Conservation (phyloP, 2,329 filamentous ascomycete genomes). For the Alternaria sp. region DNA sequence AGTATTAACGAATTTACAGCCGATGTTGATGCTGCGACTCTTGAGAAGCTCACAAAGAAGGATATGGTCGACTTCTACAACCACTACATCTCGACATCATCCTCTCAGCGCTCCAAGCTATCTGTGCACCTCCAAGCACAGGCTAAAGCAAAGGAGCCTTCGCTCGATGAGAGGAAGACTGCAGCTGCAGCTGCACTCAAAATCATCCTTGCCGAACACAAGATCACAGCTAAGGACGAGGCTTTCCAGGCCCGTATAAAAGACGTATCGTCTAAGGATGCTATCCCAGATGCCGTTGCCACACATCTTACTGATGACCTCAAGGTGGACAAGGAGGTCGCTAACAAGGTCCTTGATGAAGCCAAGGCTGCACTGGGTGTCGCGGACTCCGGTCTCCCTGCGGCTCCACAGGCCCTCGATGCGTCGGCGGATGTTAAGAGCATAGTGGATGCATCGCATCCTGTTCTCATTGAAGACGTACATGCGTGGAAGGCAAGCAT, state of each 20-base stretch:
- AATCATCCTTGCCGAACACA: conserved; percentile 58
- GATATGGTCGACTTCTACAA: conserved; percentile 84
- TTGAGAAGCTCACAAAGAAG: conserved; percentile 78
- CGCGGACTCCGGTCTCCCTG: conserved; percentile 39
- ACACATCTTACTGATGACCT: conserved; percentile 56
- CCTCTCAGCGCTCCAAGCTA: conserved; percentile 78
- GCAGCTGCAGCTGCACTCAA: conserved; percentile 48
- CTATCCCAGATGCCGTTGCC: conserved; percentile 62
- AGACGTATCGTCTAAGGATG: conserved; percentile 56
- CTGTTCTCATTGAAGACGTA: conserved; percentile 78
- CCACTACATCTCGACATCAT: conserved; percentile 77
- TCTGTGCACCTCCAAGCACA: conserved; percentile 86
- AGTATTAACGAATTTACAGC: conserved; percentile 55
- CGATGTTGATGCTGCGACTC: conserved; percentile 77
- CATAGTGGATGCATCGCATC: conserved; percentile 42
- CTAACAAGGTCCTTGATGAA: conserved; percentile 59
- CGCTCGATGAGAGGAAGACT: conserved; percentile 54
- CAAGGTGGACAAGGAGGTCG: conserved; percentile 61
- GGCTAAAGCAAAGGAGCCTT: conserved; percentile 54
- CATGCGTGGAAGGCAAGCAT: conserved; percentile 81
- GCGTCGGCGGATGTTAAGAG: conserved; percentile 35
- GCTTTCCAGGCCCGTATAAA: conserved; percentile 57
- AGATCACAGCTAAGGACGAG: conserved; percentile 54
- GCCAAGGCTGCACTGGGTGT: conserved; percentile 58
- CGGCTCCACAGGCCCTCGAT: conserved; percentile 55